Conservation (phyloP, 1,284 basidiomycete genomes). For the Lignosus rhinocerotis region DNA sequence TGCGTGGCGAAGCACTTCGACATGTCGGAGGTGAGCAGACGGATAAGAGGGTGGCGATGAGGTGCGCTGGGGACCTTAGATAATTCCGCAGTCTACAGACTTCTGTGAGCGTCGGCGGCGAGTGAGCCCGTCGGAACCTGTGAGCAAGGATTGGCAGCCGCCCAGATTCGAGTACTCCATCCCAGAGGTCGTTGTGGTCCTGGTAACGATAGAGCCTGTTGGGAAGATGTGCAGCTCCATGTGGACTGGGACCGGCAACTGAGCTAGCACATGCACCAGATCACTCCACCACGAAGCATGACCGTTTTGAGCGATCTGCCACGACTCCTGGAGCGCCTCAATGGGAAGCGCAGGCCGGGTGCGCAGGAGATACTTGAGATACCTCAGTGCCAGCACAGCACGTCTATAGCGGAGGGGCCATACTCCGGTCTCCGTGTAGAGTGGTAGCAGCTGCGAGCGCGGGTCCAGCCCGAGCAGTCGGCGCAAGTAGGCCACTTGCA, state of each 20-base stretch:
- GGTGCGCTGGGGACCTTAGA: background rate
- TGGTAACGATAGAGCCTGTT: background rate
- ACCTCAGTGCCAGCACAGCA: background rate
- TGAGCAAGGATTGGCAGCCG: background rate
- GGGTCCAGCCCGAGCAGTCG: background rate
- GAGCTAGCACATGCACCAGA: background rate
- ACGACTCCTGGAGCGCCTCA: background rate
- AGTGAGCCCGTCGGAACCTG: background rate
- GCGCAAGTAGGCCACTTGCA: slow-evolving; percentile 8
- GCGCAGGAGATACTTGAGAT: slow-evolving; percentile 3
- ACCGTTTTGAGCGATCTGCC: background rate
- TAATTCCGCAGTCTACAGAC: background rate
- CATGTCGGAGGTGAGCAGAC: background rate
- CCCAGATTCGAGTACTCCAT: background rate
- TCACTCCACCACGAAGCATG: background rate
- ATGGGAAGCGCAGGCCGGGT: background rate
- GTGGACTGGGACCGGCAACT: background rate
- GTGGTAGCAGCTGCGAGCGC: background rate
- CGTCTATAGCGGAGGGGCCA: slow-evolving; percentile 7
- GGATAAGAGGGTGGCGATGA: background rate
- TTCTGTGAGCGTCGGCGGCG: background rate
- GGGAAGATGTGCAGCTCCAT: background rate
- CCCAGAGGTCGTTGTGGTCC: background rate
- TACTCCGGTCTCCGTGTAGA: slow-evolving; percentile 11
- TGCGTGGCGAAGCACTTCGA: background rate